These are phyloP conservation scores for Globisporangium canariense DNA, from an alignment of 352 stramenopile genomes.

Conservation along the genomic window DNA sequence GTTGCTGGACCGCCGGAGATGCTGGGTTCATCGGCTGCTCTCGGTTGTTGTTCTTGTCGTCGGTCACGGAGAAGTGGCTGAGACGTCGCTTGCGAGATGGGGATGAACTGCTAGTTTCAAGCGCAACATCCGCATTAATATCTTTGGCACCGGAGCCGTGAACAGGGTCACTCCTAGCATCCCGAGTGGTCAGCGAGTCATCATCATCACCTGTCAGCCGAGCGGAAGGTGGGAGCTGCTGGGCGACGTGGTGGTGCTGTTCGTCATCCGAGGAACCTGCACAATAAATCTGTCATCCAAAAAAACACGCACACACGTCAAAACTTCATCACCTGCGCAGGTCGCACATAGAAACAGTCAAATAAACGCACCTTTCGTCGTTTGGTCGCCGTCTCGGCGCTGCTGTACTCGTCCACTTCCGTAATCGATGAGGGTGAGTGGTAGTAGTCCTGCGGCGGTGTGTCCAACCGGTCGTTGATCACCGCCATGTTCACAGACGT, in stretches of 20 bases:
- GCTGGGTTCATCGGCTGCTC: neutral
- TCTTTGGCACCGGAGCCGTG: constrained; percentile 34
- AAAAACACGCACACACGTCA: constrained; percentile 1
- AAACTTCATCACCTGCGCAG: neutral
- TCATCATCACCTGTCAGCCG: constrained; percentile 36
- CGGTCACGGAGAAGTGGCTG: constrained; percentile 26
- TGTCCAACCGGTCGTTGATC: constrained; percentile 31
- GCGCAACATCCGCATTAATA: constrained; percentile 79
- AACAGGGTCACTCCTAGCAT: constrained; percentile 34
- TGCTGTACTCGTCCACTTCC: constrained; percentile 36
- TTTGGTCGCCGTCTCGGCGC: neutral
- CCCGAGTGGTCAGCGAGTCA: constrained; percentile 19
- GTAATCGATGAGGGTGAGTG: constrained; percentile 66
- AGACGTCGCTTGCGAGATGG: constrained; percentile 62
- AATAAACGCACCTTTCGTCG: constrained; percentile 31
- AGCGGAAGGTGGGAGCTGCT: constrained; percentile 5
- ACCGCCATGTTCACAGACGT: constrained; percentile 24
- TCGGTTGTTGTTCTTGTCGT: constrained; percentile 16
- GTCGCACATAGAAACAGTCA: neutral
- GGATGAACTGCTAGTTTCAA: constrained; percentile 49
- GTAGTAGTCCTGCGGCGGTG: constrained; percentile 30
- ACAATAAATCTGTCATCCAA: constrained; percentile 11
- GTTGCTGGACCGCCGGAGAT: constrained; percentile 23
- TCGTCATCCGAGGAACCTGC: constrained; percentile 10
- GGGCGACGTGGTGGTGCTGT: neutral